Base-by-base conservation (phyloP, 208 protist species). In the Phytomonas serpens region DNA sequence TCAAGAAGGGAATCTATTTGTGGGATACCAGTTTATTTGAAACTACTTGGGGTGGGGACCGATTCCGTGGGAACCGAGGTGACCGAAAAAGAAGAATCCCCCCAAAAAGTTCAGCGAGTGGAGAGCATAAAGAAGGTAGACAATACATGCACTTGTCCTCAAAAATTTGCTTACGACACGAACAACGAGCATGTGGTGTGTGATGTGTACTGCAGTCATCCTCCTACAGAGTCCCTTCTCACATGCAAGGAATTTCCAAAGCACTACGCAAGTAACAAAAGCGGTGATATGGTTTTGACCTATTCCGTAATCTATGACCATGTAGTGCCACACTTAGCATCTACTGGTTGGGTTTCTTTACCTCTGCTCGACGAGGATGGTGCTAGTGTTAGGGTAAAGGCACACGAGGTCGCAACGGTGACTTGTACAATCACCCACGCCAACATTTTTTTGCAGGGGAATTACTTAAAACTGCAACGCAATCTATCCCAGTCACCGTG, bases 401-500 rank as follows among this genome's bases (percentile, higher is more conserved):
- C 64, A 13, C 77, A 77, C 13, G 71, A 82, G 27, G 78, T 79
- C 7, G 83, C 84, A 14, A 83, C 80, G 6, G 68, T 91, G 16
- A 76, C 77, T 14, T 82, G 76, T 64, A 71, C 68, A 32, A 68
- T 93, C 11, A 67, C 79, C 38, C 90, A 95, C 70, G 70, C 84
- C 4, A 92, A 94, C 76, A 87, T 96, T 69, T 90, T 86, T 75
- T 62, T 96, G 32, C 84, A 93, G 62, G 92, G 92, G 13, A 92
- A 83, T 68, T 96, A 96, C 70, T 78, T 87, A 57, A 96, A 96
- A 68, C 81, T 90, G 84, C 84, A 82, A 73, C 85, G 92, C 2
- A 83, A 88, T 71, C 77, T 96, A 74, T 93, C 89, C 1, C 92
- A 96, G 78, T 93, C 89, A 16, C 92, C 92, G 70, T 96, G 92